A percentile compares a stretch with the other conserved stretches of the same genome.
Evolutionary conservation across 345 rosid genomes (phyloP).

Genomic region (Gossypium sturtianum): DNA sequence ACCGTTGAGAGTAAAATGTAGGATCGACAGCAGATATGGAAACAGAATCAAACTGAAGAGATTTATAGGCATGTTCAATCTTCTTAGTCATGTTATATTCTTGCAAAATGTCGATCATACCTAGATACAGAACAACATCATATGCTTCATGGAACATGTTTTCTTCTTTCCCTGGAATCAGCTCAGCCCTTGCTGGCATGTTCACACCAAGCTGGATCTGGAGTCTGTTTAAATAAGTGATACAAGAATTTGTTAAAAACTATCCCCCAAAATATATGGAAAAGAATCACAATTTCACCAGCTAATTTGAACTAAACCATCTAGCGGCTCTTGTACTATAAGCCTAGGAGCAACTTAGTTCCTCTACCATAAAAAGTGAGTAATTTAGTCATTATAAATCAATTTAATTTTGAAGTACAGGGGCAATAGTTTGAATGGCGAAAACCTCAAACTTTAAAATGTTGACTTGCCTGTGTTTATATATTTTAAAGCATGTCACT

Average conservation of each 20-base stretch:
- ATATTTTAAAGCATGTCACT: too few species aligned
- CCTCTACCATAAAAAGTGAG: neutral
- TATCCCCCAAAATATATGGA: neutral
- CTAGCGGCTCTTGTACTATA: neutral
- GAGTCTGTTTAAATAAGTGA: constrained; percentile 38
- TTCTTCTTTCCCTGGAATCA: constrained; percentile 69
- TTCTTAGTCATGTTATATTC: constrained; percentile 87
- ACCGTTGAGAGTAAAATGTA: constrained; percentile 69
- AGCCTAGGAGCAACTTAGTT: neutral
- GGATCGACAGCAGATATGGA: constrained; percentile 94
- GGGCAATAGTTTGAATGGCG: neutral
- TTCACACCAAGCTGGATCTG: constrained; percentile 97
- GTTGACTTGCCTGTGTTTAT: too few species aligned
- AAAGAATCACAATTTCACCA: neutral
- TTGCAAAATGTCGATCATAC: constrained; percentile 87
- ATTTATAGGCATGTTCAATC: constrained; percentile 91
- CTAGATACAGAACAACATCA: constrained; percentile 87
- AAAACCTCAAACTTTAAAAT: neutral
- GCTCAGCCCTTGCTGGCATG: constrained; percentile 96
- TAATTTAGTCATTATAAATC: too few species aligned
- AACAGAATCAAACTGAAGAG: constrained; percentile 77
- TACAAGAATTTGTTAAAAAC: neutral
- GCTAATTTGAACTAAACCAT: neutral
- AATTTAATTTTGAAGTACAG: neutral
- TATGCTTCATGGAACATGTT: constrained; percentile 56